Conservation (phyloP, 1,284 basidiomycete species). For the Pascua sp. region DNA sequence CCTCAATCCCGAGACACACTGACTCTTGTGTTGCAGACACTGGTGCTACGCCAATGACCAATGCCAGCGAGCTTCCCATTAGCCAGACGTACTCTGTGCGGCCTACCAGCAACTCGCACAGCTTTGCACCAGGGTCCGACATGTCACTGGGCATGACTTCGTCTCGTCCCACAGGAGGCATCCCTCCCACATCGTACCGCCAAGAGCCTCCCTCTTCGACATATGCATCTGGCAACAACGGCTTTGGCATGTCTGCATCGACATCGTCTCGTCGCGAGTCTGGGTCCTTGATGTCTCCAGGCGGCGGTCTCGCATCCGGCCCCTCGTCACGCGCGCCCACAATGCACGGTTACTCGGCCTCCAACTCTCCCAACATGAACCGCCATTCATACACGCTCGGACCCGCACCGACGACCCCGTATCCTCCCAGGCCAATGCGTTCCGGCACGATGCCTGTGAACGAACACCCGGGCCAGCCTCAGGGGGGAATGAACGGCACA, state of each 20-base stretch:
- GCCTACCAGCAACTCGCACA: slow-evolving; percentile 44
- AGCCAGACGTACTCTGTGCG: slow-evolving; percentile 32
- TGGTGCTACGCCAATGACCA: slow-evolving; percentile 44
- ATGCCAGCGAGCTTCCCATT: slow-evolving; percentile 19
- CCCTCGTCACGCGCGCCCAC: slow-evolving; percentile 16
- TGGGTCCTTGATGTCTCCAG: too few species aligned
- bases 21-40: slow-evolving; percentile 32
- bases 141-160: slow-evolving; percentile 40
- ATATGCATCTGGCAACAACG: too few species aligned
- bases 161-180: background rate
- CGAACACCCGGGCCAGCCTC: slow-evolving; percentile 20
- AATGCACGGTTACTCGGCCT: slow-evolving; percentile 27
- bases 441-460: slow-evolving; percentile 45
- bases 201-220: too few species aligned
- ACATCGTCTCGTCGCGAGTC: too few species aligned
- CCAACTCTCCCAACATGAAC: slow-evolving; percentile 45
- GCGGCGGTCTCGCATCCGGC: too few species aligned
- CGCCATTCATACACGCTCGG: slow-evolving; percentile 32
- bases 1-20: background rate
- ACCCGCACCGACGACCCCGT: background rate
- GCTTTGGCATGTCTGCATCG: too few species aligned
- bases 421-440: slow-evolving; percentile 37
- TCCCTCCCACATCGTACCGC: too few species aligned
- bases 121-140: slow-evolving; percentile 40
- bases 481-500: slow-evolving; percentile 11